phyloP scores from a whole-genome alignment of 108 stramenopile genomes.

The Fragilariopsis cylindrus region DNA sequence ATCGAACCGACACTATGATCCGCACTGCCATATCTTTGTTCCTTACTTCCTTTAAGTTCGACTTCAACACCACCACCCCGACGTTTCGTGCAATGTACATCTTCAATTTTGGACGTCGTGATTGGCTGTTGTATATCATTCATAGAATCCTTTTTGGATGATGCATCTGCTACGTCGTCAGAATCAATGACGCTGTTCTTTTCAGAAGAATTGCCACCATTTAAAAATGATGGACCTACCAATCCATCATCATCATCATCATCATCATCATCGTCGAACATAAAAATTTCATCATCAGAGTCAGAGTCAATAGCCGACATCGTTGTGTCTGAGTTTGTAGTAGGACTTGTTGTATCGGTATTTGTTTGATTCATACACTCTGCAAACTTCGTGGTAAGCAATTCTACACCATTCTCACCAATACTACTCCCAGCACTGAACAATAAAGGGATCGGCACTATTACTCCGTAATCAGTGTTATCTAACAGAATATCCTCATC shows the following conservation, averaged over 20 bases:
- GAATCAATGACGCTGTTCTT: neutral
- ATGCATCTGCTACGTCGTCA: neutral
- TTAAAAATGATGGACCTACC: neutral
- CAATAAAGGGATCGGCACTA: neutral
- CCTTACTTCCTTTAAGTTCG: neutral
- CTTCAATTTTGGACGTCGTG: no score
- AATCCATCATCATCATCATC: neutral
- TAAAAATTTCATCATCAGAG: constrained; percentile 2
- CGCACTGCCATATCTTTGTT: neutral
- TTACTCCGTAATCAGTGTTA: neutral
- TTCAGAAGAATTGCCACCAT: neutral
- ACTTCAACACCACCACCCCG: neutral
- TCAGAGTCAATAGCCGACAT: constrained; percentile 3
- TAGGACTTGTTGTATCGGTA: constrained; percentile 8
- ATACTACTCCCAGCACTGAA: neutral
- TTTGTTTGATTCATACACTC: neutral
- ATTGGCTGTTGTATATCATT: no score
- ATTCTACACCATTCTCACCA: constrained; percentile 6
- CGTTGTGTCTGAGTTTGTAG: neutral
- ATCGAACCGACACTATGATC: neutral
- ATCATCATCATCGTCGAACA: constrained; percentile 17
- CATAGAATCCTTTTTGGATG: no score
- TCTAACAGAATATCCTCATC: neutral
- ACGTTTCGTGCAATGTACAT: neutral
- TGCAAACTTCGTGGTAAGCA: neutral